A percentile compares a stretch with the other conserved stretches of the same genome.
Evolutionary conservation across 2,329 filamentous ascomycete species (phyloP).

Genomic region (Colletotrichum sp.): DNA sequence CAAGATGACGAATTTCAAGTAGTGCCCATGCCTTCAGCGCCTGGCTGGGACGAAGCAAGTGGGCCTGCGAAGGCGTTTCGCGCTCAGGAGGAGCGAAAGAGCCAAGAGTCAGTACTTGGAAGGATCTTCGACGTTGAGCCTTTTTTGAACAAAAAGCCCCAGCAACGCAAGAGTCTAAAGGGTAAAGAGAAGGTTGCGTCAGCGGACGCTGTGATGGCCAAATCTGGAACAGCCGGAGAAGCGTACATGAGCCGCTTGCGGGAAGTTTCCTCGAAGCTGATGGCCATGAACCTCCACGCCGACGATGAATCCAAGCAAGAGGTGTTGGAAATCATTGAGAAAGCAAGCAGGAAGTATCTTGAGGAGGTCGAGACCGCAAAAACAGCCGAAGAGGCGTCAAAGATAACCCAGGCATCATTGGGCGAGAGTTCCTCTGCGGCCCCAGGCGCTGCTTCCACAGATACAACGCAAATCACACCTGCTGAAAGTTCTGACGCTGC

Average conservation of each 20-base stretch:
- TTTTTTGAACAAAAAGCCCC: conserved; percentile 38
- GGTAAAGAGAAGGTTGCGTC: conserved; percentile 16
- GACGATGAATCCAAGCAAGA: conserved; percentile 47
- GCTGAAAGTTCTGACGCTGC: neutral
- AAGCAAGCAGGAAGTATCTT: conserved; percentile 57
- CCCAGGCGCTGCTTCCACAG: neutral
- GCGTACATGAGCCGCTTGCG: conserved; percentile 44
- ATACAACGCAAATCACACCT: neutral
- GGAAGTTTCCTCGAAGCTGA: conserved; percentile 46
- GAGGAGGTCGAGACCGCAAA: conserved; percentile 37
- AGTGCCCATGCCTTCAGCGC: conserved; percentile 33
- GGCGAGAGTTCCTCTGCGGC: neutral
- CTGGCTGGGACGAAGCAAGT: conserved; percentile 28
- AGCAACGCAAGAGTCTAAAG: conserved; percentile 23
- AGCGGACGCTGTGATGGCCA: neutral
- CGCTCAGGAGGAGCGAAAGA: conserved; percentile 58
- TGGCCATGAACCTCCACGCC: conserved; percentile 34
- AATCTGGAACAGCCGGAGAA: conserved; percentile 23
- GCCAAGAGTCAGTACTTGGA: conserved; percentile 58
- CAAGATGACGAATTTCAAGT: conserved; percentile 61
- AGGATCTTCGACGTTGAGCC: conserved; percentile 58
- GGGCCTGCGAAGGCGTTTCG: conserved; percentile 50
- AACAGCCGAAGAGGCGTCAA: neutral
- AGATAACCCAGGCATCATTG: neutral
- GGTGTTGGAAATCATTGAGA: conserved; percentile 54